phyloP scores from a whole-genome alignment of 192 early-diverging fungal genomes.

The Chytriomyces hyalinus region DNA sequence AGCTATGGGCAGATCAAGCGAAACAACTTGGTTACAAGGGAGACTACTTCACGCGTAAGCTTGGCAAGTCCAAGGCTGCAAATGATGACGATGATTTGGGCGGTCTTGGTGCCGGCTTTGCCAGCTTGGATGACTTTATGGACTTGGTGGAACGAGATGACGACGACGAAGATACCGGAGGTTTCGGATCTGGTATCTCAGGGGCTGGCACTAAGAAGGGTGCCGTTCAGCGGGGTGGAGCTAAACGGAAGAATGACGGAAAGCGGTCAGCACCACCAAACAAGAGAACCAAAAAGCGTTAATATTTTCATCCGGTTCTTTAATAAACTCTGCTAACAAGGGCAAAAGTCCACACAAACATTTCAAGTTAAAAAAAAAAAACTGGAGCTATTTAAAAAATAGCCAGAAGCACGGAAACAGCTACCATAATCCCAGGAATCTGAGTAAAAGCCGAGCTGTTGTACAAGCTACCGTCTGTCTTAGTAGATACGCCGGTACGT shows the following conservation, averaged over 20 bases:
- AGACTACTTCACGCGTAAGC: slow-evolving; percentile 52
- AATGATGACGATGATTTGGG: slow-evolving; percentile 50
- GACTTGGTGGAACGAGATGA: slow-evolving; percentile 57
- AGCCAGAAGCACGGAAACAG: too few relatives aligned
- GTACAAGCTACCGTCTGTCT: too few relatives aligned
- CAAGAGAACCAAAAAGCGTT: slow-evolving; percentile 25
- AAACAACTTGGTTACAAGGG: slow-evolving; percentile 63
- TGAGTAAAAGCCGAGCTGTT: too few relatives aligned
- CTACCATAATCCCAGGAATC: too few relatives aligned
- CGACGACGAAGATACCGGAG: slow-evolving; percentile 41
- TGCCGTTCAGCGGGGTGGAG: neutral
- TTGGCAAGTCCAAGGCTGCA: slow-evolving; percentile 19
- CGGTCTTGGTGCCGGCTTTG: slow-evolving; percentile 55
- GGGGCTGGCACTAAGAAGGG: neutral
- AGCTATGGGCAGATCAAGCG: slow-evolving; percentile 55
- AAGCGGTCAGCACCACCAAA: neutral
- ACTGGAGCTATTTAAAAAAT: too few relatives aligned
- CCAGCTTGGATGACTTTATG: slow-evolving; percentile 66
- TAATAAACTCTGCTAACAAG: too few relatives aligned
- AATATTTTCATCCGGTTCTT: neutral
- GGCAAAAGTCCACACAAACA: too few relatives aligned
- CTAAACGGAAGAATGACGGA: slow-evolving; percentile 14
- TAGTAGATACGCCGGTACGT: too few relatives aligned
- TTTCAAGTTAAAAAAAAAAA: too few relatives aligned
- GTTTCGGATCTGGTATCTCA: neutral